A percentile compares a stretch with the other conserved stretches of the same genome.
phyloP scores from a whole-genome alignment of 176 grass and related monocot species.

The Leersia perrieri region DNA sequence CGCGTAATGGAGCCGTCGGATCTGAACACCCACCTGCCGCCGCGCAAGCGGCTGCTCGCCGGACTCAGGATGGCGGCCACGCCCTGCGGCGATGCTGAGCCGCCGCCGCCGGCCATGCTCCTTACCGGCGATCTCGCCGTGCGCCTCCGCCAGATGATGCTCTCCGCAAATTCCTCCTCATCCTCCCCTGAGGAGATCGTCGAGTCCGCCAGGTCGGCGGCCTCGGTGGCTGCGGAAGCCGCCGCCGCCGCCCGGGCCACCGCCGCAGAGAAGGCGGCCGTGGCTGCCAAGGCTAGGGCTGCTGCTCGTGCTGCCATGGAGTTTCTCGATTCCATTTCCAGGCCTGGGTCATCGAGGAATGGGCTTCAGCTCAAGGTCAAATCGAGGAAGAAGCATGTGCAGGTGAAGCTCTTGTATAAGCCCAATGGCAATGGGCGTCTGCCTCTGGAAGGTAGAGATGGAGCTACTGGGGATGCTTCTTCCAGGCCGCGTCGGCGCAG shows the following conservation, averaged over 20 bases:
- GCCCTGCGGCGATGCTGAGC: conserved; percentile 36
- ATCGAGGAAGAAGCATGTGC: conserved; percentile 70
- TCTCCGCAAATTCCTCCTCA: conserved; percentile 40
- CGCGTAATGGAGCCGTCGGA: conserved; percentile 67
- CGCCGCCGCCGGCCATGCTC: conserved; percentile 41
- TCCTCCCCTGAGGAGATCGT: conserved; percentile 64
- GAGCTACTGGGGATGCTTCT: conserved; percentile 8
- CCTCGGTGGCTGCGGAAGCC: conserved; percentile 44
- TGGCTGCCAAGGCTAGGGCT: conserved; percentile 66
- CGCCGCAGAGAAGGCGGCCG: conserved; percentile 63
- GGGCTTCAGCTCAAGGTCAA: conserved; percentile 51
- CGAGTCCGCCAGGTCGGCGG: conserved; percentile 50
- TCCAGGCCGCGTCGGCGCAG: conserved; percentile 26
- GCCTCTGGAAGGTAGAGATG: conserved; percentile 3
- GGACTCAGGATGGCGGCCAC: conserved; percentile 60
- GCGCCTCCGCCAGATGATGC: conserved; percentile 63
- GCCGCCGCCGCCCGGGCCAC: conserved; percentile 54
- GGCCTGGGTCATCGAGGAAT: conserved; percentile 37
- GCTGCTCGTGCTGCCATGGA: conserved; percentile 75
- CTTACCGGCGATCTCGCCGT: conserved; percentile 48
- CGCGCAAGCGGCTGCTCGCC: conserved; percentile 94
- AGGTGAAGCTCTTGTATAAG: conserved; percentile 69
- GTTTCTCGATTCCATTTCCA: conserved; percentile 70
- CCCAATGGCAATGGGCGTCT: too few species aligned
- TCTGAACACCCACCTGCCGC: conserved; percentile 83